These are phyloP conservation scores for Nicotiana undulata DNA, from an alignment of 257 asterid species.

Conservation along the genomic window DNA sequence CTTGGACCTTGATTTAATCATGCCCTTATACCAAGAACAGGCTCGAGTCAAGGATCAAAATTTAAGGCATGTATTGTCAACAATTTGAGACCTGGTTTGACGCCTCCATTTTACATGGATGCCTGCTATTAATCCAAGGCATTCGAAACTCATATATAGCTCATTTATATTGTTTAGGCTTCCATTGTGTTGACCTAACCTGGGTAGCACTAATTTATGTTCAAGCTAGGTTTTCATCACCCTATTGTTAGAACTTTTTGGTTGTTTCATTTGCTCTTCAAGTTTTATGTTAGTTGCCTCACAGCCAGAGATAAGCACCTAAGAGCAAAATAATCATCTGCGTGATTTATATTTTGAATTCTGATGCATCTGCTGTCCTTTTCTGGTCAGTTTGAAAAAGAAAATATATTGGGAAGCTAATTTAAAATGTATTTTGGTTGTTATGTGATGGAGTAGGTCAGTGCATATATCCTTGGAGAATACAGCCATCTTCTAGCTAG, in stretches of 20 bases:
- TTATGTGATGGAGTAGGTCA: slow-evolving; percentile 46
- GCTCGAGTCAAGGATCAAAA: not conserved
- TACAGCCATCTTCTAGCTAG: slow-evolving; percentile 87
- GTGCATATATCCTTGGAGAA: slow-evolving; percentile 95
- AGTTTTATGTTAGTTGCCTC: slow-evolving; percentile 1
- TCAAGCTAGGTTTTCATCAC: not conserved
- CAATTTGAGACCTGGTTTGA: not conserved
- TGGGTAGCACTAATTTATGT: not conserved
- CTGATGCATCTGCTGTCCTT: not conserved
- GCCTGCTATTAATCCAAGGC: not conserved
- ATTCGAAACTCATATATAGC: not conserved
- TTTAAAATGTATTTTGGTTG: not conserved
- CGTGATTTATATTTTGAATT: not conserved
- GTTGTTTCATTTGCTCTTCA: slow-evolving; percentile 4
- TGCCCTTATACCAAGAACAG: not conserved
- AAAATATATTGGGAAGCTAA: not conserved
- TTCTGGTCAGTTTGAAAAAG: not conserved
- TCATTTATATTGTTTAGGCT: not conserved
- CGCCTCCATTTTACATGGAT: not conserved
- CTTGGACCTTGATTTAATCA: not conserved
- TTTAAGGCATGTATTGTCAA: not conserved
- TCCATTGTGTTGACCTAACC: not conserved
- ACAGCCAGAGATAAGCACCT: not conserved
- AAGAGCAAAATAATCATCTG: not conserved
- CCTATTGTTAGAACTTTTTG: not conserved